A percentile compares a stretch with the other conserved stretches of the same genome.
Evolutionary conservation across 202 grass and related monocot genomes (phyloP).

Genomic region (Setaria italica): DNA sequence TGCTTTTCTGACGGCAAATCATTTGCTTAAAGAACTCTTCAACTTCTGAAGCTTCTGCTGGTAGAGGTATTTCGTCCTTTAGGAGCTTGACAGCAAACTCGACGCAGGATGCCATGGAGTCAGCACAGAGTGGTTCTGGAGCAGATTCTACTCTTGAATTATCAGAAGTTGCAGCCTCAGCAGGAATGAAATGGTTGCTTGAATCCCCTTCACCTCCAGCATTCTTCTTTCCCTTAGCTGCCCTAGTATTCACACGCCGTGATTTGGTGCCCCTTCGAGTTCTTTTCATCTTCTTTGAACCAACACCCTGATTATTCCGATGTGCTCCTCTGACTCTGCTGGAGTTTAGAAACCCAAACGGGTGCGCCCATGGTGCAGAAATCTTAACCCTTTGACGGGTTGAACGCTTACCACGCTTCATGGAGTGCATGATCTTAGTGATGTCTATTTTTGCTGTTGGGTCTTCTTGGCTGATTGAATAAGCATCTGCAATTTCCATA

Average conservation of each 20-base stretch:
- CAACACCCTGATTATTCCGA: background rate
- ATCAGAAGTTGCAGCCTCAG: background rate
- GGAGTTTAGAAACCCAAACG: background rate
- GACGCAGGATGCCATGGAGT: background rate
- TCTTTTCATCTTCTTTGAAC: background rate
- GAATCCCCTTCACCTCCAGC: background rate
- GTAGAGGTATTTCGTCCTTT: background rate
- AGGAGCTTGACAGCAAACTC: slow-evolving; percentile 37
- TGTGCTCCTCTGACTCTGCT: background rate
- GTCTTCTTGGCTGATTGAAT: background rate
- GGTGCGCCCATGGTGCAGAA: background rate
- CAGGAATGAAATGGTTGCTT: background rate
- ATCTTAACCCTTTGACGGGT: background rate
- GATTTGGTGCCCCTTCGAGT: background rate
- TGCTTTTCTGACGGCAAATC: background rate
- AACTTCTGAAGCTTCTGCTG: background rate
- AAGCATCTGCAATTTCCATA: background rate
- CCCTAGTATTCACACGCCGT: background rate
- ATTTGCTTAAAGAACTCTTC: background rate
- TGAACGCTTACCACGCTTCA: slow-evolving; percentile 1
- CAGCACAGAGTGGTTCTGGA: slow-evolving; percentile 8
- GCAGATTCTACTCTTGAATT: slow-evolving; percentile 25
- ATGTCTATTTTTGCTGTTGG: background rate
- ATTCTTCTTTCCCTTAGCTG: background rate
- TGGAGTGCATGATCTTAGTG: background rate